Evolutionary conservation across 1,284 basidiomycete species (phyloP).

Genomic region (Apiotrichum domesticum): DNA sequence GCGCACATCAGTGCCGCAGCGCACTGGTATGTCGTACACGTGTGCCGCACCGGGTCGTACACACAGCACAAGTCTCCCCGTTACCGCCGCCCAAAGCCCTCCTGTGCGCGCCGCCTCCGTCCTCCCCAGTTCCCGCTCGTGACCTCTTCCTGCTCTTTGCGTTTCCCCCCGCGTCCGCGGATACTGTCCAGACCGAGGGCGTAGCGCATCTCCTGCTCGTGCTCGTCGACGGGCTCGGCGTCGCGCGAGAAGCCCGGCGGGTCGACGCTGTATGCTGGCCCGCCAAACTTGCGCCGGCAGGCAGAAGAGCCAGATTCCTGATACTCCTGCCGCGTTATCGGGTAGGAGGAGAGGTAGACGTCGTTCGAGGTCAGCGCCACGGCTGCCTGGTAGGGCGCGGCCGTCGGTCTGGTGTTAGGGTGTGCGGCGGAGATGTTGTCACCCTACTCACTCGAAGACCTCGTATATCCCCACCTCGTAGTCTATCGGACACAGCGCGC

Average conservation of each 20-base stretch:
- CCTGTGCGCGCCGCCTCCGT: slow-evolving; percentile 28
- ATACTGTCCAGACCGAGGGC: slow-evolving; percentile 37
- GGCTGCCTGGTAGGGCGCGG: slow-evolving; percentile 65
- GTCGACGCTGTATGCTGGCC: slow-evolving; percentile 35
- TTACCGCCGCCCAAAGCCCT: neutral
- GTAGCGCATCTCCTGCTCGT: slow-evolving; percentile 39
- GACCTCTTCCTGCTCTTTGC: slow-evolving; percentile 36
- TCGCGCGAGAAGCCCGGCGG: slow-evolving; percentile 32
- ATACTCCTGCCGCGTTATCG: slow-evolving; percentile 73
- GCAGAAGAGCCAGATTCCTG: slow-evolving; percentile 69
- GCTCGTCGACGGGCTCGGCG: slow-evolving; percentile 28
- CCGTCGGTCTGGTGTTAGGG: slow-evolving; percentile 56
- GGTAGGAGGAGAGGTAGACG: slow-evolving; percentile 51
- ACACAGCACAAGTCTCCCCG: no score
- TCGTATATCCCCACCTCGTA: slow-evolving; percentile 66
- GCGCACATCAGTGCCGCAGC: no score
- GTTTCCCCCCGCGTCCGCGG: slow-evolving; percentile 17
- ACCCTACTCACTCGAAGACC: slow-evolving; percentile 61
- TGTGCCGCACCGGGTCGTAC: no score
- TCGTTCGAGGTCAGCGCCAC: slow-evolving; percentile 56
- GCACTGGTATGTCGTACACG: no score
- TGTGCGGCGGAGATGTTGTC: neutral
- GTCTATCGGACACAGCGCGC: slow-evolving; percentile 69
- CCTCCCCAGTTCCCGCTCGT: slow-evolving; percentile 45
- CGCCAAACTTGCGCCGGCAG: slow-evolving; percentile 51